Base-by-base conservation (phyloP, 306 rosid species). In the Vigna nakashimae region DNA sequence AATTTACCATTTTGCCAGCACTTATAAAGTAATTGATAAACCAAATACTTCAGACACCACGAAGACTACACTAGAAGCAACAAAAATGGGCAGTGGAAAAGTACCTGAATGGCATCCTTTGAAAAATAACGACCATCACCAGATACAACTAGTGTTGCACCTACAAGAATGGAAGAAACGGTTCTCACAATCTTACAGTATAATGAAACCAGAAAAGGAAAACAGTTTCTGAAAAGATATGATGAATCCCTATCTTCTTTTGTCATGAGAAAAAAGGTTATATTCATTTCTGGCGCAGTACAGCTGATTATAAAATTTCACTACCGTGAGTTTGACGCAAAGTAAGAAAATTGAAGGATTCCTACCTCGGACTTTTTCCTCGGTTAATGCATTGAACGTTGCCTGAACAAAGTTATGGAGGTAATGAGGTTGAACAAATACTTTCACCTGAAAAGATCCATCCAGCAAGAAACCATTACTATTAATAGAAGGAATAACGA, bases 121-220 rank as follows among this genome's bases (percentile, higher is more conserved):
- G 99, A 91, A 72, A 59, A 96, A 82, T 92, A 92, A 75, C 99
- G 99, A 50, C 99, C 99, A 90, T 96, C 99, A 48, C 99, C 98
- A 69, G 99, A 96, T 59, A 92, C 98, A 88, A 96, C 98, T 42
- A 96, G 90, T 42, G 94, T 91, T 17, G 92, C 97, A 76, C 98
- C 98, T 96, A 65, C 77, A 92, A 67, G 60, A 52, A 74, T 24
- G 28, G 45, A 75, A 75, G 69, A 45, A 49, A 71, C n/a, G 55
- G 36, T 16, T 65, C 62, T 77, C 16, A 73, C 9, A 9, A 50
- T 45, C 74, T 75, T 57, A 49, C 26, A 64, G 55, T 69, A 63
- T 17, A 69, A 70, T 63, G 14, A 49, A 71, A 59, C 15, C 42
- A 50, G 20, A 45, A 70, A 64, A 30, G 32, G 43, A 70, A 71